Conservation (phyloP, 192 early-diverging fungal species). For the Dimargaris verticillata region DNA sequence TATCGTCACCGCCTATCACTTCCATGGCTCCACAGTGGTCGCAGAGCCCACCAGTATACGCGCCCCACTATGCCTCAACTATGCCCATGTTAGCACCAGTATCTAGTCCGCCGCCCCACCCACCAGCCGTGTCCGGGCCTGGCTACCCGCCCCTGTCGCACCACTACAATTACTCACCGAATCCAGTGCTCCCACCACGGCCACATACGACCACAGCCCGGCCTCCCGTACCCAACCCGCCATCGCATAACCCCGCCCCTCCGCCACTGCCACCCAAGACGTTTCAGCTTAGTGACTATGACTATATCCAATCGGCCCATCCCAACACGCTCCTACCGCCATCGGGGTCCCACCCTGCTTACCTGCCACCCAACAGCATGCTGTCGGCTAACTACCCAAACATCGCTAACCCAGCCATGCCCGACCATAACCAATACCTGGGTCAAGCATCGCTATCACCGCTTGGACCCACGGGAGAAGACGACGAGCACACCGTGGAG, state of each 20-base stretch:
- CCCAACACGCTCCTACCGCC: constrained; percentile 6
- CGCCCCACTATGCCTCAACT: too few relatives aligned
- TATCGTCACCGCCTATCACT: too few relatives aligned
- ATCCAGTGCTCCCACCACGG: too few relatives aligned
- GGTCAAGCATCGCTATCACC: background rate
- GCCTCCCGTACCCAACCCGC: background rate
- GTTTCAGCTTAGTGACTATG: constrained; percentile 7
- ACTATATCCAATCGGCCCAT: constrained; percentile 10
- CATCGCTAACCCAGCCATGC: background rate
- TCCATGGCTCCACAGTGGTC: too few relatives aligned
- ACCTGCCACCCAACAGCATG: background rate
- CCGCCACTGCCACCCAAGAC: constrained; percentile 5
- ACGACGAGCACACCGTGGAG: constrained; percentile 12
- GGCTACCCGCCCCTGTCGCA: too few relatives aligned
- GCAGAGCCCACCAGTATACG: too few relatives aligned
- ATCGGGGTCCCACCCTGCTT: background rate
- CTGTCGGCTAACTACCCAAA: background rate
- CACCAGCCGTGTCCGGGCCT: too few relatives aligned
- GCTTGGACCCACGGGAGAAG: background rate
- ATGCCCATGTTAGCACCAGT: too few relatives aligned
- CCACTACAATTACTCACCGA: too few relatives aligned
- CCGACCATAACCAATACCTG: background rate
- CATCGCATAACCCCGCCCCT: background rate
- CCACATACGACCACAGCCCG: too few relatives aligned
- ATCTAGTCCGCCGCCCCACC: too few relatives aligned